These are phyloP conservation scores for Solanum clarkiae DNA, from an alignment of 257 asterid genomes.

Conservation along the genomic window DNA sequence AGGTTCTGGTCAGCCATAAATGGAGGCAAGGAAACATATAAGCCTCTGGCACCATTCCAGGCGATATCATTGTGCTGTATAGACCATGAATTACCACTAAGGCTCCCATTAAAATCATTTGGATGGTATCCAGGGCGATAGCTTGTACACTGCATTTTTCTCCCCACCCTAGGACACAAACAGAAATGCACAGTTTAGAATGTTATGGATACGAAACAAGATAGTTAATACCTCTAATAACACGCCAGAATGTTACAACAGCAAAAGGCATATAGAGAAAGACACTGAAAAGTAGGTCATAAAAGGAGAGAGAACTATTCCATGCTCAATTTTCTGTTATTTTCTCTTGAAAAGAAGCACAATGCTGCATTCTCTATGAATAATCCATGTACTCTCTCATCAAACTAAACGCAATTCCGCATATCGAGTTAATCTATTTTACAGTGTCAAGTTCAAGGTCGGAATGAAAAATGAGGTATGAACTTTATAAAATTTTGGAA, in stretches of 20 bases:
- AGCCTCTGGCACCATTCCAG: constrained; percentile 23
- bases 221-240: not conserved
- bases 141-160: constrained; percentile 46
- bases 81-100: constrained; percentile 32
- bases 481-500: not conserved
- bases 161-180: not conserved
- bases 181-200: not conserved
- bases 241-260: not conserved
- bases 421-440: not conserved
- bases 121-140: constrained; percentile 24
- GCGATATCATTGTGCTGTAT: constrained; percentile 10
- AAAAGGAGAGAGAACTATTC: not conserved
- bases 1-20: constrained; percentile 9
- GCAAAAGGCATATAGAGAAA: not conserved
- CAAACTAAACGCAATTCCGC: not conserved
- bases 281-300: not conserved
- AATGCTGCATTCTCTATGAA: not conserved
- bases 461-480: not conserved
- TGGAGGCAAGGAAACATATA: constrained; percentile 12
- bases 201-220: not conserved
- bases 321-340: not conserved
- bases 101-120: constrained; percentile 25
- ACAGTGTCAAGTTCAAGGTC: not conserved
- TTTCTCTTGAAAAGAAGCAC: not conserved
- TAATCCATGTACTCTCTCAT: not conserved